Evolutionary conservation across 768 basidiomycete genomes (phyloP), one percentile per base, ranked within the genome.

Genomic region (Phallus indusiatus): DNA sequence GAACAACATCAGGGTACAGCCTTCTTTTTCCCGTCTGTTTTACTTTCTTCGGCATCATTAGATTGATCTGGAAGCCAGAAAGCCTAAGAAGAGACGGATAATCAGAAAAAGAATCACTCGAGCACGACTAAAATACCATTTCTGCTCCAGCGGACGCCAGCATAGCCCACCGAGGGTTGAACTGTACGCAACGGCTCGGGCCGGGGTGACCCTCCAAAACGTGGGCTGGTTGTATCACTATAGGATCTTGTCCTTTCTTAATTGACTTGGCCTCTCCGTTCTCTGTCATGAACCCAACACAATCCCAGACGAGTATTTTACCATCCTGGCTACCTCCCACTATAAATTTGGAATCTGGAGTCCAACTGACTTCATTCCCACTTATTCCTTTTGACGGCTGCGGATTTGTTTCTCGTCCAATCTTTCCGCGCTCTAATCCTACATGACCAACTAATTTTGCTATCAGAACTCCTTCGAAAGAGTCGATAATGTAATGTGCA

Each of bases 351-450:
- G 92, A 93, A 70, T 99, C 95, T 0, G 92, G 90, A 2, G 90
- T 94, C 91, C 92, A 98, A 11, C 81, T 81, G 4, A 94, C 87
- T 73, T 98, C 96, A 69, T 97, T 93, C 12, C 94, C 91, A 61
- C 92, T 94, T 58, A 81, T 83, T 1, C 93, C 94, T 63, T 86
- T 85, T 16, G 76, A 68, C 55, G 90, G 83, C 69, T 85, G 78
- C 17, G 77, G 74, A 5, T 75, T 69, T 75, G 65, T 53, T 74
- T 83, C 46, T 69, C 70, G 37, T 70, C 75, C 61, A 72, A 66
- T 28, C 50, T 71, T 73, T 48, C 86, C 81, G 21, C 88, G 78
- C 71, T 94, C 94, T 34, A 98, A 72, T 2, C 93, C 94, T 2
- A 78, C 71, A 65, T 90, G 88, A 0, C 94, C 94, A 67, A 86